Percentiles rank a stretch among this genome's conserved stretches.
phyloP scores from a whole-genome alignment of 345 rosid genomes.

The Geranium rotundifolium region DNA sequence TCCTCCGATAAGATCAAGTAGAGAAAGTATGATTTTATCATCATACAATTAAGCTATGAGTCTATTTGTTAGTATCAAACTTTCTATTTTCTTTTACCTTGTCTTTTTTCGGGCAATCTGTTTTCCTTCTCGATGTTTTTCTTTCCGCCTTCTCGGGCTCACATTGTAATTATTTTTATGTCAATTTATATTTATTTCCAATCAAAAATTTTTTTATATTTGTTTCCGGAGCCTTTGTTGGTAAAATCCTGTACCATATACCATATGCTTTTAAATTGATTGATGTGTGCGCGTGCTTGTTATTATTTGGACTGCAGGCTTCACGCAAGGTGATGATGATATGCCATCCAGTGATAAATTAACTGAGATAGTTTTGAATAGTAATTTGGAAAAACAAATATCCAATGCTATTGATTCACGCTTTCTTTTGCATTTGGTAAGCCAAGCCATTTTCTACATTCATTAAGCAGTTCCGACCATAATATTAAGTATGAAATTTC shows the following conservation, averaged over 20 bases:
- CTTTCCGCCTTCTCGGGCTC: too few species aligned
- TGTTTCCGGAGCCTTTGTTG: not conserved
- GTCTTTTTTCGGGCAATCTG: too few species aligned
- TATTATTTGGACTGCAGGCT: constrained; percentile 32
- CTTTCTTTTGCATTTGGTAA: constrained; percentile 90
- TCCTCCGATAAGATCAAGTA: constrained; percentile 52
- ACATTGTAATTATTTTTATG: too few species aligned
- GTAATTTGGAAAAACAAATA: constrained; percentile 59
- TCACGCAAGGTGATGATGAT: constrained; percentile 56
- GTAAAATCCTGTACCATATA: not conserved
- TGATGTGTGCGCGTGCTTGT: constrained; percentile 3
- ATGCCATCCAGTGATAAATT: constrained; percentile 36
- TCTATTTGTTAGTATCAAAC: not conserved
- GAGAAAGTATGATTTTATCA: constrained; percentile 39
- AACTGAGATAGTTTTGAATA: constrained; percentile 40
- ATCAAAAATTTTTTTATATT: too few species aligned
- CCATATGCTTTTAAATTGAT: constrained; percentile 8
- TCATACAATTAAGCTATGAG: not conserved
- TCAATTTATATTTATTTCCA: too few species aligned
- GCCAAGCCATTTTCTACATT: constrained; percentile 13
- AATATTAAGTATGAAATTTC: not conserved
- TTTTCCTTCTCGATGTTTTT: too few species aligned
- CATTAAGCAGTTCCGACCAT: constrained; percentile 4
- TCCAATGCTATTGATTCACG: constrained; percentile 64
- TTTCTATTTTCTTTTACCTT: not conserved